Evolutionary conservation across 805 yeast species (phyloP).

Genomic region (Henningerozyma blattae): DNA sequence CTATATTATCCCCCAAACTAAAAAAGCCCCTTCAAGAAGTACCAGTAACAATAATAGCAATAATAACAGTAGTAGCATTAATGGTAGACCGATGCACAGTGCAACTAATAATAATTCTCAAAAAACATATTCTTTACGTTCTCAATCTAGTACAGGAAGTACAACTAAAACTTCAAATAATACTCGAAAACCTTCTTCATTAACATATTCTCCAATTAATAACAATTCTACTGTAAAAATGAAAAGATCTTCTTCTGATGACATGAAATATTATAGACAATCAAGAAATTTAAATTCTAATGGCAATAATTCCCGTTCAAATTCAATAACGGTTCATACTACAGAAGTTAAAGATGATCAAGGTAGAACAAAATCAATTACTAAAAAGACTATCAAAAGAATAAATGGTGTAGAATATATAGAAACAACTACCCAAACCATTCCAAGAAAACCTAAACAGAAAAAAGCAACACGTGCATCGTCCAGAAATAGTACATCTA

Average conservation of each 20-base stretch:
- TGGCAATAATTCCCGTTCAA: conserved; percentile 13
- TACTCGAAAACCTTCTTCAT: conserved; percentile 1
- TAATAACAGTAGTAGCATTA: not conserved
- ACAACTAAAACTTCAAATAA: too few relatives aligned
- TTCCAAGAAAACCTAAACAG: not conserved
- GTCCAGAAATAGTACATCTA: too few relatives aligned
- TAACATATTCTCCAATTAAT: too few relatives aligned
- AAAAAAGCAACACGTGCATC: too few relatives aligned
- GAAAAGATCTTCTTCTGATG: not conserved
- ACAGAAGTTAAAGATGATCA: conserved; percentile 37
- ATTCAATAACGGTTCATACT: conserved; percentile 33
- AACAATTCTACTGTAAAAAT: not conserved
- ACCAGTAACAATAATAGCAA: not conserved
- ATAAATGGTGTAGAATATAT: conserved; percentile 38
- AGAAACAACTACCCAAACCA: conserved; percentile 29
- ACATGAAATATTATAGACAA: not conserved
- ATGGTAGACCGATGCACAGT: not conserved
- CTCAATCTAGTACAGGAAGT: conserved; percentile 8
- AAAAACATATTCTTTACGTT: conserved; percentile 13
- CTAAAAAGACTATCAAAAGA: conserved; percentile 39
- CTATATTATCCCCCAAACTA: too few relatives aligned
- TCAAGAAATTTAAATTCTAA: not conserved
- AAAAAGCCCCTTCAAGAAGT: not conserved
- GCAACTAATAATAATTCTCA: not conserved
- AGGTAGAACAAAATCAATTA: conserved; percentile 45